Conservation (phyloP, 2,329 filamentous ascomycete species). For the Phaeomoniella chlamydospora region DNA sequence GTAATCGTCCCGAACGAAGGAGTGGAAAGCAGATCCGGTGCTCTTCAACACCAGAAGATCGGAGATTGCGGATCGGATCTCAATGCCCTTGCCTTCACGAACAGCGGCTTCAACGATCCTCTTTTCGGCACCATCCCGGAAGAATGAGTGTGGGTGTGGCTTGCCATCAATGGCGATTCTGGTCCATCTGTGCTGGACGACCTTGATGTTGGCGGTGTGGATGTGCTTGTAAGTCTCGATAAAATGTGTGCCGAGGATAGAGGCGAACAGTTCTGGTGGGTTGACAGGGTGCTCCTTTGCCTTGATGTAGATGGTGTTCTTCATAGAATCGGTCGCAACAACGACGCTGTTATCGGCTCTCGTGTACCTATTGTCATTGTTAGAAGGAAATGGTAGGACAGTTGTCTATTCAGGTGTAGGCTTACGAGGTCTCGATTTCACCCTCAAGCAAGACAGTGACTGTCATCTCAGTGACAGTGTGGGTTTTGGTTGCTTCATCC, state of each 20-base stretch:
- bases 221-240: constrained; percentile 80
- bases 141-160: constrained; percentile 89
- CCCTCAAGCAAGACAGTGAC: constrained; percentile 87
- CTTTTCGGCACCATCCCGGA: constrained; percentile 77
- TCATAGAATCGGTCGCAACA: constrained; percentile 94
- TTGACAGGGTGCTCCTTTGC: constrained; percentile 87
- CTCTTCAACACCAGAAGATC: constrained; percentile 86
- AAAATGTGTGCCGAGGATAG: constrained; percentile 77
- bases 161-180: constrained; percentile 76
- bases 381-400: constrained; percentile 3
- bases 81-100: constrained; percentile 53
- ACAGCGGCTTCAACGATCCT: constrained; percentile 66
- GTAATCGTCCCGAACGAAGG: constrained; percentile 85
- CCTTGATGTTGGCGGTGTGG: constrained; percentile 63
- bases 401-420: constrained; percentile 5
- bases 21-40: constrained; percentile 90
- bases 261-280: constrained; percentile 83
- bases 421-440: constrained; percentile 70
- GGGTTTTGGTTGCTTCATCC: constrained; percentile 59
- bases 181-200: constrained; percentile 81
- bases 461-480: constrained; percentile 89
- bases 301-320: constrained; percentile 91
- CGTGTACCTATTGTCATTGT: constrained; percentile 90
- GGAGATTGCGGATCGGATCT: constrained; percentile 62
- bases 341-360: constrained; percentile 86